These are phyloP conservation scores for Scutellaria baicalensis DNA, from an alignment of 257 asterid species.

Conservation along the genomic window DNA sequence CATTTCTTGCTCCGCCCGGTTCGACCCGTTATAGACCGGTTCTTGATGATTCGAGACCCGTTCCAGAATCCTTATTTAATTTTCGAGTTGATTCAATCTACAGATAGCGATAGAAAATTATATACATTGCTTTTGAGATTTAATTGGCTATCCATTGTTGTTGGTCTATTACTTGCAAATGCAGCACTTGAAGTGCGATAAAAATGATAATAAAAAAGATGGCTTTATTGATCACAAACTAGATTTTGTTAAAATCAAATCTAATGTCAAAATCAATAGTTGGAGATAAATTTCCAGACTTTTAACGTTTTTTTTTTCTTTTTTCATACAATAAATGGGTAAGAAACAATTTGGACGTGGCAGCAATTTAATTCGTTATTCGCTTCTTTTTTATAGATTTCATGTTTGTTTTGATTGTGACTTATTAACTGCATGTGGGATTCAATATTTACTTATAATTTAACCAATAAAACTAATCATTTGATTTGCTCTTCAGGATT, in stretches of 20 bases:
- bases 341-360: background rate
- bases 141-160: background rate
- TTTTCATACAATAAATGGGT: background rate
- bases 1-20: too few relatives aligned
- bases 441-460: constrained; percentile 13
- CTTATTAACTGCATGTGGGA: constrained; percentile 31
- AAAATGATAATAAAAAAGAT: background rate
- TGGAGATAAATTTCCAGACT: background rate
- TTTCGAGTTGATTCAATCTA: too few relatives aligned
- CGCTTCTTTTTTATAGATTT: background rate
- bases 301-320: background rate
- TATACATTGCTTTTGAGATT: background rate
- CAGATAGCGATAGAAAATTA: background rate
- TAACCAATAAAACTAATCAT: background rate
- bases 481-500: constrained; percentile 23
- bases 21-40: too few relatives aligned
- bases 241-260: background rate
- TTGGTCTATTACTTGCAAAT: background rate
- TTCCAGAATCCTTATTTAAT: too few relatives aligned
- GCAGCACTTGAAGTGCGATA: background rate
- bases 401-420: constrained; percentile 15
- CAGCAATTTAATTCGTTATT: background rate
- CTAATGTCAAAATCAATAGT: background rate
- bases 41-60: too few relatives aligned
- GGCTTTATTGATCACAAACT: background rate